Evolutionary conservation across 1,284 basidiomycete species (phyloP), one percentile per base, ranked within the genome.

Genomic region (Stygiomarasmius scandens): DNA sequence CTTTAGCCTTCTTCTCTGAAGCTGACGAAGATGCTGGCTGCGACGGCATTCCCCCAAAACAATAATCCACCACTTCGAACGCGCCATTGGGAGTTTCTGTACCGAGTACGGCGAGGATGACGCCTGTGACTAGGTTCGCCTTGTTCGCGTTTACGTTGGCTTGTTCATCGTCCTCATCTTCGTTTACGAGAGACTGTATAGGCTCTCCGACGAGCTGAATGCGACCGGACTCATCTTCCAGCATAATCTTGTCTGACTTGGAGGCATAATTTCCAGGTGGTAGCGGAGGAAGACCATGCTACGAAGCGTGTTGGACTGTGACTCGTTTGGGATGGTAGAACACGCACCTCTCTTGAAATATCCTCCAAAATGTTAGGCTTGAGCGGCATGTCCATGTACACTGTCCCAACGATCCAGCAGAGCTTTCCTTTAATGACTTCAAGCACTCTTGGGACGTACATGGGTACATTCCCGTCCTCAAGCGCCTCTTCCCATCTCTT

Each of bases 311-410:
- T n/a, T n/a, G n/a, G n/a, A n/a, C n/a, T n/a, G n/a, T n/a, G n/a
- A n/a, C n/a, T n/a, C 46, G 19, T 52, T 23, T 51, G 44, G 49
- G 47, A 45, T 43, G 23, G 20, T 44, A 54, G 43, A 20, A 77
- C 90, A 66, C 67, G 97, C 96, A 67, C 38, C 38, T 99, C 95
- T 68, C 93, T 82, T 12, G 90, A 94, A 63, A 99, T 84, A 64
- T 99, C 97, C 67, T 96, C 91, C 55, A 99, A 82, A 12, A 99
- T 93, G 66, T 98, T 98, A 0, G 96, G 96, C 71, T 99, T 99
- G 56, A 98, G 81, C 3, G 93, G 93, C 97, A 99, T 98, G 61
- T 97, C 92, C 84, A 97, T 90, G 73, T 98, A 99, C 1, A 98
- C 86, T 0, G 96, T 99, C 2, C 96, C 96, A 58, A 97, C 80